Conservation (phyloP, 768 basidiomycete genomes). For the Dendrothele bispora region DNA sequence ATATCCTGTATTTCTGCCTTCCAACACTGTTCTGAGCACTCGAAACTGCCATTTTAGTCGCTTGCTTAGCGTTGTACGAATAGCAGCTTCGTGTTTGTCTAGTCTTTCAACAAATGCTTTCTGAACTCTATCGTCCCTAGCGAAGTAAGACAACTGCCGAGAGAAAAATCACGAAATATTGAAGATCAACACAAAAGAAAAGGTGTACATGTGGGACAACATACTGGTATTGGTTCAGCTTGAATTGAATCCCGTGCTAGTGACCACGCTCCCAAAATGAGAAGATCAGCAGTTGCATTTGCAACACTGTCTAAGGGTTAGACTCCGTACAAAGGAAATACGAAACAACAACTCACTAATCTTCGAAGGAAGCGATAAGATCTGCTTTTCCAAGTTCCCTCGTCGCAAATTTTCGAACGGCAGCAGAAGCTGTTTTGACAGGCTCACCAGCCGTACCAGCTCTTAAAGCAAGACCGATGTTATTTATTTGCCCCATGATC, state of each 20-base stretch:
- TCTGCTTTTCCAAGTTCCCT: conserved; percentile 79
- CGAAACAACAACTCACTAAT: conserved; percentile 63
- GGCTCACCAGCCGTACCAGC: conserved; percentile 70
- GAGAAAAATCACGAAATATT: not conserved
- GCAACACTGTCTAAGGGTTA: no score
- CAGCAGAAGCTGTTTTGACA: conserved; percentile 68
- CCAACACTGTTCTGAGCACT: conserved; percentile 60
- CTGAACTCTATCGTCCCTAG: conserved; percentile 87
- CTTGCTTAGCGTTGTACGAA: conserved; percentile 48
- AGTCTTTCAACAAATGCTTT: conserved; percentile 60
- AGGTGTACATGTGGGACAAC: conserved; percentile 24
- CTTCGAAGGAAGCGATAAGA: conserved; percentile 80
- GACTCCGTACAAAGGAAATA: not conserved
- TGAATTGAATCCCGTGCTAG: conserved; percentile 56
- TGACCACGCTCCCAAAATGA: conserved; percentile 83
- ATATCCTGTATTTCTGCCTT: conserved; percentile 65
- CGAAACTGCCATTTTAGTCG: conserved; percentile 73
- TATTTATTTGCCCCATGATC: conserved; percentile 71
- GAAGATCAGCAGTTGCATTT: conserved; percentile 31
- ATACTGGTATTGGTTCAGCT: conserved; percentile 72
- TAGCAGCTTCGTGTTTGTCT: conserved; percentile 41
- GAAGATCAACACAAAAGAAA: conserved; percentile 1
- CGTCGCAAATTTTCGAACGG: conserved; percentile 86
- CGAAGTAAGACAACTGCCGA: conserved; percentile 84
- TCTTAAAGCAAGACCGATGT: conserved; percentile 68